Evolutionary conservation across 352 stramenopile species (phyloP).

Genomic region (Achlya hypogyna): DNA sequence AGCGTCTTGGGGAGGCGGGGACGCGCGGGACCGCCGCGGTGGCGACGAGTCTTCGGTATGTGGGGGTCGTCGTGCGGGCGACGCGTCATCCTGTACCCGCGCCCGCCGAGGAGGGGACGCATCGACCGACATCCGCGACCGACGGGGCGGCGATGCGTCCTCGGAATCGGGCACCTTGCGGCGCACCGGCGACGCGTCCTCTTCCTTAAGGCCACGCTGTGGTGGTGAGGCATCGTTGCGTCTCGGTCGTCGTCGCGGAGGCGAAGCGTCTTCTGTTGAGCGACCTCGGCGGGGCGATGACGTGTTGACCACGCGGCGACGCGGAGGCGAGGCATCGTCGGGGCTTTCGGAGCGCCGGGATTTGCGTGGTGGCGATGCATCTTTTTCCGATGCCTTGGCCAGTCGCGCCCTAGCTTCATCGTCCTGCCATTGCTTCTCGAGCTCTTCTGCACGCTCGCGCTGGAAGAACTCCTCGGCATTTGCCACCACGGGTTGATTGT

Average conservation of each 20-base stretch:
- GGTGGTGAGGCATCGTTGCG: too few species aligned
- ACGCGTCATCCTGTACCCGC: slow-evolving; percentile 25
- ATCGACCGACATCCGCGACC: slow-evolving; percentile 19
- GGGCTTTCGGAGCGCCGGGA: neutral
- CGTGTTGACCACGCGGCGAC: neutral
- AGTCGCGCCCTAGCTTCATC: slow-evolving; percentile 18
- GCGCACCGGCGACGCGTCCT: too few species aligned
- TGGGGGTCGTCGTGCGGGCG: slow-evolving; percentile 22
- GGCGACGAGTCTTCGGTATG: slow-evolving; percentile 25
- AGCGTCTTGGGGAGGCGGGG: neutral
- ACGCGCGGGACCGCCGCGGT: slow-evolving; percentile 19
- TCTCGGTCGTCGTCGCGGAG: too few species aligned
- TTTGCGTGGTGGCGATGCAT: slow-evolving; percentile 47
- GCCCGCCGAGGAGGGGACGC: slow-evolving; percentile 24
- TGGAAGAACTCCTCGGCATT: slow-evolving; percentile 58
- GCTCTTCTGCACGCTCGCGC: slow-evolving; percentile 32
- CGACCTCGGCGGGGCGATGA: neutral
- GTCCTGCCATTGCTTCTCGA: slow-evolving; percentile 10
- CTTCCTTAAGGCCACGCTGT: too few species aligned
- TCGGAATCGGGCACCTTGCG: too few species aligned
- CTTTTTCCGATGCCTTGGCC: slow-evolving; percentile 19
- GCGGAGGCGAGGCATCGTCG: neutral
- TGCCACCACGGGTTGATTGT: slow-evolving; percentile 61
- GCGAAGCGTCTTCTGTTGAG: too few species aligned
- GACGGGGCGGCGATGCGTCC: too few species aligned